phyloP scores from a whole-genome alignment of 2,329 filamentous ascomycete genomes.

The Ophiocordyceps camponoti-rufipedis region DNA sequence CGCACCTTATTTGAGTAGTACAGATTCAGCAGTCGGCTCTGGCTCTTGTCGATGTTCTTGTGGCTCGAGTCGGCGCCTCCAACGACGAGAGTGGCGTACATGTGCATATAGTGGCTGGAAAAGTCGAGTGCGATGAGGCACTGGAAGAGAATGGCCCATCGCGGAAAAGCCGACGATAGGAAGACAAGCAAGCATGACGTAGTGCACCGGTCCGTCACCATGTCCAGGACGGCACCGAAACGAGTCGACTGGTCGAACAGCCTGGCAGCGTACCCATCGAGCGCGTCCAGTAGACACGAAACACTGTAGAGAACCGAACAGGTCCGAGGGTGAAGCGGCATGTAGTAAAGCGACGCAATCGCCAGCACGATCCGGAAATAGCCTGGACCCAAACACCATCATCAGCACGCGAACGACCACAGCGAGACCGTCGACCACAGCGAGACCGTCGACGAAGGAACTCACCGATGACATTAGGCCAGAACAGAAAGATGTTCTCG shows the following conservation, averaged over 20 bases:
- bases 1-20: slow-evolving; percentile 95
- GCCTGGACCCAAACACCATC: slow-evolving; percentile 25
- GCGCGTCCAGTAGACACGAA: slow-evolving; percentile 85
- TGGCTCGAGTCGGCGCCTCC: slow-evolving; percentile 66
- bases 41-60: slow-evolving; percentile 79
- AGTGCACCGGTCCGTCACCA: slow-evolving; percentile 97
- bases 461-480: slow-evolving; percentile 66
- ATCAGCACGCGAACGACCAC: neutral
- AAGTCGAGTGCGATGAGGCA: slow-evolving; percentile 81
- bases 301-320: slow-evolving; percentile 84
- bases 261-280: slow-evolving; percentile 78
- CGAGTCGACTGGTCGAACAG: slow-evolving; percentile 77
- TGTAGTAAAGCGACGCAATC: slow-evolving; percentile 90
- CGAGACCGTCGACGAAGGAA: slow-evolving; percentile 1
- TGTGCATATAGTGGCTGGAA: slow-evolving; percentile 96
- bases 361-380: slow-evolving; percentile 66
- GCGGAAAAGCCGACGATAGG: slow-evolving; percentile 81
- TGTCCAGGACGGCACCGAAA: slow-evolving; percentile 93
- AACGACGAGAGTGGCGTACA: slow-evolving; percentile 89
- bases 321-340: slow-evolving; percentile 94
- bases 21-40: slow-evolving; percentile 78
- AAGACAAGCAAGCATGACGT: slow-evolving; percentile 92
- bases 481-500: slow-evolving; percentile 71
- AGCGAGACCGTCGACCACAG: neutral
- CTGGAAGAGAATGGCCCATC: slow-evolving; percentile 91